Conservation (phyloP, 1,139 yeast species). For the Scheffersomyces insectosa region DNA sequence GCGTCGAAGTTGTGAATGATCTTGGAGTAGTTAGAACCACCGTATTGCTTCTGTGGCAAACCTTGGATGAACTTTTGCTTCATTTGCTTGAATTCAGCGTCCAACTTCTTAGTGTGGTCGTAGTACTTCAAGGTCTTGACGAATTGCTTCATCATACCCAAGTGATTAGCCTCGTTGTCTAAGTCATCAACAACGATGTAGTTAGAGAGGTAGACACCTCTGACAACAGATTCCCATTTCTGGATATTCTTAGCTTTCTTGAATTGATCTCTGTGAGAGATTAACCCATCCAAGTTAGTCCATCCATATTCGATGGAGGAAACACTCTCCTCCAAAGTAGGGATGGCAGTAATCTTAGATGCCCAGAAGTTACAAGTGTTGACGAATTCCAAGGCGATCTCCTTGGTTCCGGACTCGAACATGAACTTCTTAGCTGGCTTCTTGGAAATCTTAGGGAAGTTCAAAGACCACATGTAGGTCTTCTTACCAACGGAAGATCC, state of each 20-base stretch:
- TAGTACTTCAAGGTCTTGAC: constrained; percentile 46
- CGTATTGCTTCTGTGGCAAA: constrained; percentile 27
- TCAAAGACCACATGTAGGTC: constrained; percentile 33
- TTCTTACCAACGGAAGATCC: constrained; percentile 12
- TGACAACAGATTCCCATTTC: constrained; percentile 45
- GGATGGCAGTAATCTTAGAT: constrained; percentile 77
- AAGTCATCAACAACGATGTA: constrained; percentile 25
- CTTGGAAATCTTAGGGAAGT: constrained; percentile 40
- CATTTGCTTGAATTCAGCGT: constrained; percentile 34
- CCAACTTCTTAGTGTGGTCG: constrained; percentile 39
- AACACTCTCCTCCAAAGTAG: constrained; percentile 59
- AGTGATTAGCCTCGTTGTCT: constrained; percentile 30
- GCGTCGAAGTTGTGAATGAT: constrained; percentile 40
- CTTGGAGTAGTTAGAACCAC: constrained; percentile 36
- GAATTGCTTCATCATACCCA: constrained; percentile 50
- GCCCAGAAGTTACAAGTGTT: constrained; percentile 91
- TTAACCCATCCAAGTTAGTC: constrained; percentile 50
- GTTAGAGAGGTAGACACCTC: constrained; percentile 44
- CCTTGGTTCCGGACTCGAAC: constrained; percentile 64
- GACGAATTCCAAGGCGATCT: constrained; percentile 70
- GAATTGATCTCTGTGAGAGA: constrained; percentile 30
- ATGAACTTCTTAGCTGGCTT: constrained; percentile 38
- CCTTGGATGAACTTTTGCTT: constrained; percentile 32
- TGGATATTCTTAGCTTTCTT: constrained; percentile 36
- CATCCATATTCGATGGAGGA: constrained; percentile 85